Evolutionary conservation across 352 stramenopile genomes (phyloP), one percentile per base, ranked within the genome.

Genomic region (Globisporangium irregulare): DNA sequence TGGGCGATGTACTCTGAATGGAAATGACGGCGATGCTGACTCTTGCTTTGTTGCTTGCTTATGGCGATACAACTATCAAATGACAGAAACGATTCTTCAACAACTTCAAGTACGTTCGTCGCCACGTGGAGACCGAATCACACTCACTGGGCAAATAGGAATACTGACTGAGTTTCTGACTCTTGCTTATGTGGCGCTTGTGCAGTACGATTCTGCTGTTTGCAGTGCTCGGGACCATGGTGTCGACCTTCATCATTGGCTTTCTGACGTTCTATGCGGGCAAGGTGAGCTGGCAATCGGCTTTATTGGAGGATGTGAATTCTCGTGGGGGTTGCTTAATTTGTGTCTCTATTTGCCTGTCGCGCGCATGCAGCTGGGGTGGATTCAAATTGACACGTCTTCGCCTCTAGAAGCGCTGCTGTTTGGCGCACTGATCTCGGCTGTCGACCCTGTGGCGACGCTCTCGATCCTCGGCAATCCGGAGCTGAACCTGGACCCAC

Each of bases 361-460:
- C 43, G 6, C 43, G 6, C 43, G 18, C 8, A 12, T 71, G 3
- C 67, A 97, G 70, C 74, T 75, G 36, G 82, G 79, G 9, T 90
- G 81, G 80, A 90, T 98, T 63, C 71, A 79, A 41, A 97, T 99
- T 62, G 91, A 98, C 73, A 86, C 87, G 27, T 91, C 87, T 1
- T 98, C 95, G 67, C 94, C 96, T 0, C 88, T 99, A 70, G 96
- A 99, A 73, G 84, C 90, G 0, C 78, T 99, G 25, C 74, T 99
- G 7, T 99, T 99, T 86, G 96, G 96, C 15, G 80, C 94, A 9
- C 73, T 99, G 22, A 99, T 99, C 59, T 98, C 89, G 1, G 91
- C 97, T 1, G 95, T 99, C 1, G 97, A 99, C 75, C 97, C 97
- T 0, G 97, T 99, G 2, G 96, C 97, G 1, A 99, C 96, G 18